Conservation (phyloP, 1,139 yeast species). For the Debaryomyces coudertii region DNA sequence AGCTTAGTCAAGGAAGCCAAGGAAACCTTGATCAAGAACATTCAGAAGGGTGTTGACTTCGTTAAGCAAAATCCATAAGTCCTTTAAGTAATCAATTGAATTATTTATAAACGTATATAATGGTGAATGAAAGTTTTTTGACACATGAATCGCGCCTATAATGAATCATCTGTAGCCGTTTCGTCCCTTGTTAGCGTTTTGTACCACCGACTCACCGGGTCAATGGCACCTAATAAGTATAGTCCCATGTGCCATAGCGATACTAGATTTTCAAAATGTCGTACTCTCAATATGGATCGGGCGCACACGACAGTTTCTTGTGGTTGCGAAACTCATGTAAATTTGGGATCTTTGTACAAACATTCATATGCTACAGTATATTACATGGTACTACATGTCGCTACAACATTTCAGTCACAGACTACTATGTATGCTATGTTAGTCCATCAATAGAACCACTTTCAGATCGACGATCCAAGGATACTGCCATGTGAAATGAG, state of each 20-base stretch:
- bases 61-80: constrained; percentile 54
- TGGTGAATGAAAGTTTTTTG: constrained; percentile 4
- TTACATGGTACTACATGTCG: background rate
- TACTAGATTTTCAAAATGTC: background rate
- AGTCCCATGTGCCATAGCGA: too few relatives aligned
- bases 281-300: background rate
- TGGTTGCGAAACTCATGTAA: background rate
- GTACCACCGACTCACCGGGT: too few relatives aligned
- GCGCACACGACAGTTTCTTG: background rate
- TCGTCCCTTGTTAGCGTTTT: background rate
- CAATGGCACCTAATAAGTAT: too few relatives aligned
- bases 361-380: background rate
- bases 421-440: background rate
- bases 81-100: background rate
- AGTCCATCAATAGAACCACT: too few relatives aligned
- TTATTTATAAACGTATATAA: constrained; percentile 1
- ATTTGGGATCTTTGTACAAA: background rate
- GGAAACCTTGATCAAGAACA: constrained; percentile 59
- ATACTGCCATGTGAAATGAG: background rate
- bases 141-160: too few relatives aligned
- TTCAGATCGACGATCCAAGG: background rate
- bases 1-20: constrained; percentile 57
- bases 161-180: background rate
- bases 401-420: background rate
- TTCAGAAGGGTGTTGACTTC: constrained; percentile 61